Evolutionary conservation across 306 rosid species (phyloP), one percentile per base, ranked within the genome.

Genomic region (Dalbergia oliveri): DNA sequence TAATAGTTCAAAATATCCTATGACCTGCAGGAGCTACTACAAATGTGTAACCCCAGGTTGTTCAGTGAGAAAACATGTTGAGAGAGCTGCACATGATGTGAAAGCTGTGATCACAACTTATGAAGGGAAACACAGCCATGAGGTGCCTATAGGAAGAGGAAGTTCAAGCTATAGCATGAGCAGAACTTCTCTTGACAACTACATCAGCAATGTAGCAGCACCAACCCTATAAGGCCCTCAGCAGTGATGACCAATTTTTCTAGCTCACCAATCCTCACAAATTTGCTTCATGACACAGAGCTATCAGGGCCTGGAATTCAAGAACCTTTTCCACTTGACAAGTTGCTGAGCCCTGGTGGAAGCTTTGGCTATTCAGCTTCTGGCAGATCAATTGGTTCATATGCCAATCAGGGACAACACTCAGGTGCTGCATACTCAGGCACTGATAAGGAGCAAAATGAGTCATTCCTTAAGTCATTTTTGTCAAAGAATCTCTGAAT

Each of bases 61-160:
- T 83, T 83, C 88, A 0, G 95, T 91, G 72, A 80, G 93, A 67
- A 91, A 91, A 76, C 95, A 89, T 43, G 89, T 91, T 35, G 95
- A 91, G 83, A 78, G 95, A 50, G 93, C 95, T 11, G 82, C 95
- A 18, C 82, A 87, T 13, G 95, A 91, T 66, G 26, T 18, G 60
- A 84, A 77, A 76, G 90, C 93, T 9, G 95, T 91, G 77, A 84
- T 91, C 84, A 91, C 95, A 23, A 89, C 93, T 5, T 91, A 91
- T 13, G 95, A 91, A 84, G 93, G 93, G 31, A 91, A 89, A 57
- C 95, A 91, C 85, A 87, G 80, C 85, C 95, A 91, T 9, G 93
- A 87, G 57, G 90, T 91, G 23, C 95, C 95, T 1, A 81, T 86
- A 5, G 93, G 90, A 6, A 87, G 92, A 0, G 89, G 92, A 14